Percentiles rank a stretch among this genome's conserved stretches.
Conservation (phyloP, 1,284 basidiomycete genomes). For the Pyrrhoderma lamaoense region DNA sequence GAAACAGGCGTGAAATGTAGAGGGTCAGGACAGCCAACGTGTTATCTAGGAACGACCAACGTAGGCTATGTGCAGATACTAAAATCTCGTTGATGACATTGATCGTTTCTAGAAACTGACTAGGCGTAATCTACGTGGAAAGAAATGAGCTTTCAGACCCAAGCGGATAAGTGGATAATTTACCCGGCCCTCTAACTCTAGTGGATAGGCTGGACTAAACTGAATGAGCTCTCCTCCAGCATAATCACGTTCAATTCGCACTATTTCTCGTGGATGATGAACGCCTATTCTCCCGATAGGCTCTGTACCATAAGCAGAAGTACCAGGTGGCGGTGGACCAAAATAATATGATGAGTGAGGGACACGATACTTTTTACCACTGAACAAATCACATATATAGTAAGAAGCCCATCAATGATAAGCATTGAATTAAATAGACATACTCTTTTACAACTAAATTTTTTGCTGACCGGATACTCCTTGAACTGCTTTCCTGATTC, state of each 20-base stretch:
- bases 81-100: slow-evolving; percentile 77
- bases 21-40: slow-evolving; percentile 63
- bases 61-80: slow-evolving; percentile 68
- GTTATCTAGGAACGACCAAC: slow-evolving; percentile 60
- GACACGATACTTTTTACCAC: slow-evolving; percentile 28
- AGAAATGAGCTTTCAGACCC: background rate
- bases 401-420: background rate
- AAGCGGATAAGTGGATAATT: slow-evolving; percentile 24
- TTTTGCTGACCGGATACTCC: background rate
- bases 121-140: slow-evolving; percentile 60
- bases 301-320: slow-evolving; percentile 66
- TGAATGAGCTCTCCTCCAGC: slow-evolving; percentile 73
- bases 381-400: background rate
- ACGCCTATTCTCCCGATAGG: slow-evolving; percentile 75
- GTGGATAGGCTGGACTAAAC: slow-evolving; percentile 71
- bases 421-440: background rate
- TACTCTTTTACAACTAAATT: slow-evolving; percentile 14
- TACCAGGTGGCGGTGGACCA: slow-evolving; percentile 64
- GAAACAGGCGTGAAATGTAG: slow-evolving; percentile 60
- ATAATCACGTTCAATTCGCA: slow-evolving; percentile 80
- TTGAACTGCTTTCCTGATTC: slow-evolving; percentile 7
- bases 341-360: slow-evolving; percentile 77
- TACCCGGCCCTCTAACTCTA: slow-evolving; percentile 79
- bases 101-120: slow-evolving; percentile 78
- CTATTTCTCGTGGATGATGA: slow-evolving; percentile 78